Conservation (phyloP, 768 basidiomycete genomes). For the Tephrocybe sp. region DNA sequence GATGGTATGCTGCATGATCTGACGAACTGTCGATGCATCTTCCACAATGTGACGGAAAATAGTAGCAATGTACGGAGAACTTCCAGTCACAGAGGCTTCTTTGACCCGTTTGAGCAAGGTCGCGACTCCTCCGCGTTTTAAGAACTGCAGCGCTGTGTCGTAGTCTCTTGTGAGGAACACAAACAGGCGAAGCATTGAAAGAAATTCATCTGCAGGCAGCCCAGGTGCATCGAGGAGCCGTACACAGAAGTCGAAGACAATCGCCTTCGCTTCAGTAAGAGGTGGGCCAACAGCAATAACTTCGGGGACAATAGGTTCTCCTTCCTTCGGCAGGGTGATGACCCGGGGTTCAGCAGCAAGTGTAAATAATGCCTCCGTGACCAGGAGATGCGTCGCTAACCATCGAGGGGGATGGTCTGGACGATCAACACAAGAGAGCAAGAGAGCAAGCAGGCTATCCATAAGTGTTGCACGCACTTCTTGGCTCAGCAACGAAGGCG, state of each 20-base stretch:
- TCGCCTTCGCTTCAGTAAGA: conserved; percentile 56
- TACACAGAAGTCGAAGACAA: conserved; percentile 75
- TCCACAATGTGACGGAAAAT: conserved; percentile 93
- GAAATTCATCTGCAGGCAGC: conserved; percentile 75
- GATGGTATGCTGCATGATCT: conserved; percentile 80
- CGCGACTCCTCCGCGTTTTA: conserved; percentile 60
- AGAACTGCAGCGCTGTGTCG: conserved; percentile 60
- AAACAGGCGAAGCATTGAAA: conserved; percentile 79
- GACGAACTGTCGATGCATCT: conserved; percentile 59
- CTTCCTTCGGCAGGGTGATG: conserved; percentile 67
- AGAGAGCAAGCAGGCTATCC: conserved; percentile 64
- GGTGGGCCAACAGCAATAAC: conserved; percentile 57
- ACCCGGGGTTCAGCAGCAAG: conserved; percentile 69
- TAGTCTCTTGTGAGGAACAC: conserved; percentile 81
- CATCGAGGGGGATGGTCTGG: conserved; percentile 75
- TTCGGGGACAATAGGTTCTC: conserved; percentile 53
- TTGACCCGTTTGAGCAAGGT: conserved; percentile 68
- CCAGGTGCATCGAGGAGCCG: conserved; percentile 63
- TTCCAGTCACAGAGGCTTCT: conserved; percentile 57
- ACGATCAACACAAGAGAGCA: conserved; percentile 52
- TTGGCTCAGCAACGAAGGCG: conserved; percentile 54
- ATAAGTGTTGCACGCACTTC: conserved; percentile 58
- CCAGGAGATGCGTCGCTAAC: conserved; percentile 83
- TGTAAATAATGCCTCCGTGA: conserved; percentile 80
- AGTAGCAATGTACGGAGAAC: conserved; percentile 80